These are phyloP conservation scores for Croton setiger DNA, from an alignment of 441 rosid genomes.

Conservation along the genomic window DNA sequence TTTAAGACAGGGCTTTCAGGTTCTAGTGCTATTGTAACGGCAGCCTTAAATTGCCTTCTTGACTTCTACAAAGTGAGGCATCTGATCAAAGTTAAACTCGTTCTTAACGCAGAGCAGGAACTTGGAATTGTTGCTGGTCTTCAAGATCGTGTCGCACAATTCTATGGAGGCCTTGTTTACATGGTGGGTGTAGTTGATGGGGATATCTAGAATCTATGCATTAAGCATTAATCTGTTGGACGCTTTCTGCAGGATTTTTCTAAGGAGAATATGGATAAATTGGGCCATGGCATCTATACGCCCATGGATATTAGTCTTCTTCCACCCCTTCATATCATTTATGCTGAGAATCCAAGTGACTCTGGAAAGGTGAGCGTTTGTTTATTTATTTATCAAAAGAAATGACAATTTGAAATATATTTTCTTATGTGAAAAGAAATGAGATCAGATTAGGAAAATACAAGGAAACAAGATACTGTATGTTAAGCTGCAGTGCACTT, in stretches of 20 bases:
- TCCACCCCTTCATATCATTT: slow-evolving; percentile 79
- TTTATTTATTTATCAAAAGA: no score
- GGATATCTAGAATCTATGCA: neutral
- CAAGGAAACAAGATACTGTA: neutral
- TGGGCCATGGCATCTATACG: slow-evolving; percentile 80
- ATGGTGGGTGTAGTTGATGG: slow-evolving; percentile 47
- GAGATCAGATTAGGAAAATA: neutral
- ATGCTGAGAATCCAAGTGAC: slow-evolving; percentile 95
- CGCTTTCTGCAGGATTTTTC: slow-evolving; percentile 58
- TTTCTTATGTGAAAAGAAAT: neutral
- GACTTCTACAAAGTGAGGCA: slow-evolving; percentile 84
- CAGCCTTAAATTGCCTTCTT: slow-evolving; percentile 79
- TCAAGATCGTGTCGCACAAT: slow-evolving; percentile 92
- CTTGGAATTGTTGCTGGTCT: slow-evolving; percentile 97
- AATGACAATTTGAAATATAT: no score
- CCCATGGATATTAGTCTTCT: slow-evolving; percentile 74
- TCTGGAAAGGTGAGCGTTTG: slow-evolving; percentile 65
- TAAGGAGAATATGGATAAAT: slow-evolving; percentile 70
- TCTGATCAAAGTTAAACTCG: slow-evolving; percentile 59
- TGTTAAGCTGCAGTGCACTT: neutral
- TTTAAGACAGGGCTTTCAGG: slow-evolving; percentile 94
- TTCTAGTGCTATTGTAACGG: slow-evolving; percentile 90
- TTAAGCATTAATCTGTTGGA: neutral
- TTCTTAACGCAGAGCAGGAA: slow-evolving; percentile 74
- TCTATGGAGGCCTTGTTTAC: slow-evolving; percentile 88